These are phyloP conservation scores for Steccherinum ochraceum DNA, from an alignment of 768 basidiomycete species.

Conservation along the genomic window DNA sequence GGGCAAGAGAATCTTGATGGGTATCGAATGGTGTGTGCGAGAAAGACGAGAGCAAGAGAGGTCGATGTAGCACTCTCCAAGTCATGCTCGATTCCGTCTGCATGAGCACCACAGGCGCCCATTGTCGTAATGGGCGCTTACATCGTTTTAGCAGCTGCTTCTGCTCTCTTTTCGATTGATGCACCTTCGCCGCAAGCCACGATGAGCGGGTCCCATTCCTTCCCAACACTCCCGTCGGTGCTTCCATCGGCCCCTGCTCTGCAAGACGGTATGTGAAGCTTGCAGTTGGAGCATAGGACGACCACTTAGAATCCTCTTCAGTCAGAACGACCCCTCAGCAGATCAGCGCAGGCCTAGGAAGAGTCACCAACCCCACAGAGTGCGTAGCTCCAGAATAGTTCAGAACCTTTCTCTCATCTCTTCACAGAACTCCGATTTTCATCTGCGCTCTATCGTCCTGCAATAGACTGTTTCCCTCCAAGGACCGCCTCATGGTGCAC, in stretches of 20 bases:
- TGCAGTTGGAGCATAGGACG: too few relatives aligned
- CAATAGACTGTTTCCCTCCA: slow-evolving; percentile 64
- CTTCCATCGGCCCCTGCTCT: slow-evolving; percentile 44
- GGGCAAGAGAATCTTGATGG: too few relatives aligned
- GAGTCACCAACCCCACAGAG: slow-evolving; percentile 62
- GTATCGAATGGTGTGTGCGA: too few relatives aligned
- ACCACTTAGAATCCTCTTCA: slow-evolving; percentile 24
- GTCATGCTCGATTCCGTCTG: too few relatives aligned
- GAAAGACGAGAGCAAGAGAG: too few relatives aligned
- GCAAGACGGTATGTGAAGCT: slow-evolving; percentile 46
- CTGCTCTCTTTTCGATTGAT: neutral
- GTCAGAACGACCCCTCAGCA: slow-evolving; percentile 52
- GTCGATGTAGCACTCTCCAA: too few relatives aligned
- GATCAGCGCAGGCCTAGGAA: slow-evolving; percentile 44
- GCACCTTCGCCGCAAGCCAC: too few relatives aligned
- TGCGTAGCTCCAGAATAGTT: slow-evolving; percentile 27
- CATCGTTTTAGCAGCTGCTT: neutral
- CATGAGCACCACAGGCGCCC: neutral
- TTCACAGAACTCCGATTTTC: slow-evolving; percentile 77
- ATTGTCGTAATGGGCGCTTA: neutral
- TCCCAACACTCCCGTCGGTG: slow-evolving; percentile 37
- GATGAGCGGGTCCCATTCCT: neutral
- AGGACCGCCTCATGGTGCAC: slow-evolving; percentile 63
- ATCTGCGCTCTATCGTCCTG: slow-evolving; percentile 73
- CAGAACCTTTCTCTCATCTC: neutral